These are phyloP conservation scores for Lipomyces orientalis DNA, from an alignment of 805 yeast genomes.

Conservation along the genomic window DNA sequence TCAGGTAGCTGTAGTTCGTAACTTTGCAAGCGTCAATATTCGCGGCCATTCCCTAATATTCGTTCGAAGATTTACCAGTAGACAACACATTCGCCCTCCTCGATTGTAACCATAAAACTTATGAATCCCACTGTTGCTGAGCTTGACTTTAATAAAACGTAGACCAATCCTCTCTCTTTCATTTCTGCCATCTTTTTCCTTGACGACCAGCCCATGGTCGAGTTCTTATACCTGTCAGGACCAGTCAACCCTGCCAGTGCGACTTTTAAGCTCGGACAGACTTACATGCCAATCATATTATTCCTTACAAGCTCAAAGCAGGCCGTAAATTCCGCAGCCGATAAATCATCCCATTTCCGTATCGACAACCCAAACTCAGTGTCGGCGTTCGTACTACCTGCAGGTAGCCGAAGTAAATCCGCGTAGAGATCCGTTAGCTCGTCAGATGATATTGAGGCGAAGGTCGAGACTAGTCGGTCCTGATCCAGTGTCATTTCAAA, in stretches of 20 bases:
- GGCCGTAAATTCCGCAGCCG: conserved; percentile 16
- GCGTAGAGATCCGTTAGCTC: neutral
- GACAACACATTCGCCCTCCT: conserved; percentile 33
- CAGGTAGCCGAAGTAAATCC: neutral
- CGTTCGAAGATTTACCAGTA: conserved; percentile 28
- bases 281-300: conserved; percentile 34
- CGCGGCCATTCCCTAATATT: neutral
- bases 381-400: neutral
- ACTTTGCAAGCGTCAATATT: conserved; percentile 3
- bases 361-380: neutral
- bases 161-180: conserved; percentile 35
- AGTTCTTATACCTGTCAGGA: conserved; percentile 24
- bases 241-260: neutral
- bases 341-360: conserved; percentile 18
- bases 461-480: neutral
- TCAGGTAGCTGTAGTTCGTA: conserved; percentile 37
- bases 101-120: conserved; percentile 37
- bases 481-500: neutral
- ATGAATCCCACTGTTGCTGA: conserved; percentile 27
- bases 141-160: conserved; percentile 25
- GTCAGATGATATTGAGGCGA: neutral
- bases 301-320: conserved; percentile 34
- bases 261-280: neutral
- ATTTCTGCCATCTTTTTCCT: conserved; percentile 31
- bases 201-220: conserved; percentile 36